A percentile compares a stretch with the other conserved stretches of the same genome.
Evolutionary conservation across 139 green algal genomes (phyloP).

Genomic region (Chlamydomonas sp.): DNA sequence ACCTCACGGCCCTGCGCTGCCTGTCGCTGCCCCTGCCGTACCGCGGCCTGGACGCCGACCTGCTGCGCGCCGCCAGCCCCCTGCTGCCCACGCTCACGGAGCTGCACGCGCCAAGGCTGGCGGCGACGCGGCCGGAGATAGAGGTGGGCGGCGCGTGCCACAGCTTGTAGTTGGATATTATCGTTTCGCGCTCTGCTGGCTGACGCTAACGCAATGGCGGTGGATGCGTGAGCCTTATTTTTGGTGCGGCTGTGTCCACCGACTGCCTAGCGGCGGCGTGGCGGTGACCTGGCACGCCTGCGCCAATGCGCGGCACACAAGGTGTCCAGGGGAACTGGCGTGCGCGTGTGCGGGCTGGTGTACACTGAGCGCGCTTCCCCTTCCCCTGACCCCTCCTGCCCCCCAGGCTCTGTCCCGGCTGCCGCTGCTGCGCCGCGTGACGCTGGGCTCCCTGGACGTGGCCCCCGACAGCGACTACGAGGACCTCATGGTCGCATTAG

Average conservation of each 20-base stretch:
- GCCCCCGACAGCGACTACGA: conserved; percentile 26
- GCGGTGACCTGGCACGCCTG: too few species aligned
- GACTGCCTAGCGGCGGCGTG: too few species aligned
- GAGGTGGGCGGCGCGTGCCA: neutral
- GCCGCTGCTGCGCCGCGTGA: conserved; percentile 22
- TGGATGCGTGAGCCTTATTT: too few species aligned
- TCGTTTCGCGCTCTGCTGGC: too few species aligned
- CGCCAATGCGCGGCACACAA: too few species aligned
- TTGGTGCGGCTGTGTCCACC: too few species aligned
- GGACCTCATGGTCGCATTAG: neutral
- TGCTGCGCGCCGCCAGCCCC: neutral
- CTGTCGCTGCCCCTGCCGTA: conserved; percentile 16
- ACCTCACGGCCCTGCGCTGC: conserved; percentile 3
- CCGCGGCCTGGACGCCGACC: conserved; percentile 15
- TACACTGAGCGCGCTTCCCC: neutral
- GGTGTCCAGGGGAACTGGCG: too few species aligned
- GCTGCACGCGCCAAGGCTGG: conserved; percentile 20
- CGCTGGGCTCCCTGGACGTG: conserved; percentile 15
- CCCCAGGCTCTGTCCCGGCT: conserved; percentile 18
- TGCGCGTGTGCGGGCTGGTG: too few species aligned
- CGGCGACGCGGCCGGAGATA: conserved; percentile 7
- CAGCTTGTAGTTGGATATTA: too few species aligned
- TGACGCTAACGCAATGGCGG: too few species aligned
- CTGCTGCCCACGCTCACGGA: conserved; percentile 12
- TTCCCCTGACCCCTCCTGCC: neutral